phyloP scores from a whole-genome alignment of 129 eudicot species.

The Glebionis coronaria region DNA sequence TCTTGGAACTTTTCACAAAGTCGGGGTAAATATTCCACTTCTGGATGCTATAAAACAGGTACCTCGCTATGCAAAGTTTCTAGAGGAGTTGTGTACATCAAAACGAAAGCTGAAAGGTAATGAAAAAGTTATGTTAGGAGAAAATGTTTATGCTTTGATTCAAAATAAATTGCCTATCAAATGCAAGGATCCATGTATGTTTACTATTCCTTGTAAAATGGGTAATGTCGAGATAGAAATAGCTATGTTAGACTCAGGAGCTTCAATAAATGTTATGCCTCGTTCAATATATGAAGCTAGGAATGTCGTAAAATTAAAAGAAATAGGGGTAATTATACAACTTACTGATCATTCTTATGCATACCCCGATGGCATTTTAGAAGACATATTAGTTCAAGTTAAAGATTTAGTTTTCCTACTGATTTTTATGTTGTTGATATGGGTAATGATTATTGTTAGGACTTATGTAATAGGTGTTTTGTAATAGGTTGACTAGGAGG shows the following conservation, averaged over 20 bases:
- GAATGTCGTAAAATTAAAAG: conserved; percentile 1
- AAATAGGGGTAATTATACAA: not conserved
- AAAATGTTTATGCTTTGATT: too few species aligned
- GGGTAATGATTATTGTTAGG: conserved; percentile 1
- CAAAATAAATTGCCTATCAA: too few species aligned
- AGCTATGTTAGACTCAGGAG: conserved; percentile 14
- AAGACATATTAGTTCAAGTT: conserved; percentile 19
- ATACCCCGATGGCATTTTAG: conserved; percentile 1
- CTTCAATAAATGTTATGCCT: not conserved
- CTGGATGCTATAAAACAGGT: too few species aligned
- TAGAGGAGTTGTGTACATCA: conserved; percentile 8
- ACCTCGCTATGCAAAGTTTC: too few species aligned
- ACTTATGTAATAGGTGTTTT: too few species aligned
- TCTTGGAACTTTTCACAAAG: not conserved
- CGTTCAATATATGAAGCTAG: not conserved
- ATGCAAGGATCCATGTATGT: too few species aligned
- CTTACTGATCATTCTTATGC: not conserved
- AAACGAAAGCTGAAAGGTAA: conserved; percentile 4
- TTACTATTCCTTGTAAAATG: too few species aligned
- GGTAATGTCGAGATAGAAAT: not conserved
- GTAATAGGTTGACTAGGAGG: too few species aligned
- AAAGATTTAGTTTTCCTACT: not conserved
- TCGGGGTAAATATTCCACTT: too few species aligned
- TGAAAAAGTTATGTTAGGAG: too few species aligned
- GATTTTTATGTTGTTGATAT: conserved; percentile 8